phyloP scores from a whole-genome alignment of 164 flowering plant species.

The Dillenia suffruticosa region DNA sequence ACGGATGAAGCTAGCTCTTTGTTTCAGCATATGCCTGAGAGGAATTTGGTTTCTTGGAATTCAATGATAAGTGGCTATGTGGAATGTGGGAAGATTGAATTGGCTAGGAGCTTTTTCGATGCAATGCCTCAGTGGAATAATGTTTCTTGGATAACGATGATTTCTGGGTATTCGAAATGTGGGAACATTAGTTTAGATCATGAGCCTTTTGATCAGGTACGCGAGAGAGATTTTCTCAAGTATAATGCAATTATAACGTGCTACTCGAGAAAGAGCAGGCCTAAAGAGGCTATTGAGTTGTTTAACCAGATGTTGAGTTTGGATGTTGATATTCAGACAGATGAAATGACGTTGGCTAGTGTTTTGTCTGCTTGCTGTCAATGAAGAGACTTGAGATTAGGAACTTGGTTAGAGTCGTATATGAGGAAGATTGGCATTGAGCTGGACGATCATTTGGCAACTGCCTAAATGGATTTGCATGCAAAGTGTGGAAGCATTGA shows the following conservation, averaged over 20 bases:
- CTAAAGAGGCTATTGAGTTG: conserved; percentile 35
- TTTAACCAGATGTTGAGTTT: conserved; percentile 28
- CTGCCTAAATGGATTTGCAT: conserved; percentile 38
- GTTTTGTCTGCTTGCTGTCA: conserved; percentile 41
- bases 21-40: conserved; percentile 34
- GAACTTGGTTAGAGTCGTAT: conserved; percentile 24
- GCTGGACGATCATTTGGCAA: conserved; percentile 40
- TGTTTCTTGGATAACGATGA: conserved; percentile 39
- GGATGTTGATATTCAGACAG: conserved; percentile 17
- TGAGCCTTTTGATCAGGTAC: conserved; percentile 20
- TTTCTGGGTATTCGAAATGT: conserved; percentile 34
- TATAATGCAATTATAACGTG: conserved; percentile 51
- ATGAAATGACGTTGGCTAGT: conserved; percentile 36
- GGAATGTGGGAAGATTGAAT: conserved; percentile 22
- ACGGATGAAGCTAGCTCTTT: conserved; percentile 23
- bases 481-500: conserved; percentile 47
- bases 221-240: conserved; percentile 17
- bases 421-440: conserved; percentile 25
- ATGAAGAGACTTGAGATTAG: conserved; percentile 31
- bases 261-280: conserved; percentile 33
- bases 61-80: conserved; percentile 34
- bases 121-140: conserved; percentile 36
- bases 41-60: conserved; percentile 40
- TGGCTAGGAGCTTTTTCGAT: conserved; percentile 29
- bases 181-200: conserved; percentile 32